These are phyloP conservation scores for Botrytis fragariae DNA, from an alignment of 2,329 filamentous ascomycete species.

Conservation along the genomic window DNA sequence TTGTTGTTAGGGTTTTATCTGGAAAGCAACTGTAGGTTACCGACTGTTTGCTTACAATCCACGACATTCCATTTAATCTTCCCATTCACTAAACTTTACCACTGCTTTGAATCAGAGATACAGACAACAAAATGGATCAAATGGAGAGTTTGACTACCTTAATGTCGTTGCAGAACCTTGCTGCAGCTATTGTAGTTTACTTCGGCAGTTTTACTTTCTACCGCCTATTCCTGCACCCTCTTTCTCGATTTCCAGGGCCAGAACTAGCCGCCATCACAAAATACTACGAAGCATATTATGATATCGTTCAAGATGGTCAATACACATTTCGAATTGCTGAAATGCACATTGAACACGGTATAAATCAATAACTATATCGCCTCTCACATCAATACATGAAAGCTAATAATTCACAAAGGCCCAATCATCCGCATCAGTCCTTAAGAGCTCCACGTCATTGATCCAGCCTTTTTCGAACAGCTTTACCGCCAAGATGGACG, in stretches of 20 bases:
- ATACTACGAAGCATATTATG: slow-evolving; percentile 23
- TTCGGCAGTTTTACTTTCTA: slow-evolving; percentile 8
- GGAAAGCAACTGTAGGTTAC: not conserved
- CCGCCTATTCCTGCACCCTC: not conserved
- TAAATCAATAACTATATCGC: not conserved
- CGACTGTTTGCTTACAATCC: not conserved
- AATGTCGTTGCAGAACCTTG: not conserved
- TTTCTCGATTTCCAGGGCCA: slow-evolving; percentile 9
- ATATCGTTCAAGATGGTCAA: slow-evolving; percentile 18
- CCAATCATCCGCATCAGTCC: slow-evolving; percentile 37
- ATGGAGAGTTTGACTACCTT: not conserved
- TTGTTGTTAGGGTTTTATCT: not conserved
- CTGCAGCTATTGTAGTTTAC: not conserved
- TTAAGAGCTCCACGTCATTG: slow-evolving; percentile 35
- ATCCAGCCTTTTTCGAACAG: slow-evolving; percentile 31
- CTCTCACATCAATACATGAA: too few relatives aligned
- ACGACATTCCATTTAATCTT: not conserved
- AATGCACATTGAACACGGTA: slow-evolving; percentile 28
- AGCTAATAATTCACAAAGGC: not conserved
- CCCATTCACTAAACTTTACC: not conserved
- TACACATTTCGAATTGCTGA: slow-evolving; percentile 22
- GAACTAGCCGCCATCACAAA: slow-evolving; percentile 4
- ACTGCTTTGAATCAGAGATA: not conserved
- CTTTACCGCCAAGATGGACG: slow-evolving; percentile 26
- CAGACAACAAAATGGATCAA: not conserved